Conservation (phyloP, 163 green algal species). For the Scenedesmus sp. region DNA sequence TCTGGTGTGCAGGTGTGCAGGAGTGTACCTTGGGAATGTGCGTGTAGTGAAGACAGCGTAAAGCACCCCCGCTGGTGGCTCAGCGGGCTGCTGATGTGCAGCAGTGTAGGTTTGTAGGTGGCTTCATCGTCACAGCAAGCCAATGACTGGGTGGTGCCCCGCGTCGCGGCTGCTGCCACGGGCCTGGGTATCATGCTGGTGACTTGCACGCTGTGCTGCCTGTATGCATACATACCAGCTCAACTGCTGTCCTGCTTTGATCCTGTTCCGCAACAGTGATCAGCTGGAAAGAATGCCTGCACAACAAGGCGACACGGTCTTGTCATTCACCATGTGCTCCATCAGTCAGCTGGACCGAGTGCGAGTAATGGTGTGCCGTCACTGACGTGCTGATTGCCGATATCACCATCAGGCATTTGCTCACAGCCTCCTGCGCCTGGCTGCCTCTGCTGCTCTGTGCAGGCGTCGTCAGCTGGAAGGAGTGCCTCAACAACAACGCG, state of each 20-base stretch:
- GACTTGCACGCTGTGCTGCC: no score
- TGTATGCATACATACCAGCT: no score
- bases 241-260: neutral
- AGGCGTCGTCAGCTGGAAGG: neutral
- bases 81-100: neutral
- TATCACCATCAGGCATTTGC: neutral
- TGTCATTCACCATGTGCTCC: no score
- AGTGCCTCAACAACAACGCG: constrained; percentile 79
- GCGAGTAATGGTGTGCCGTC: constrained; percentile 62
- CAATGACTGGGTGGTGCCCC: neutral
- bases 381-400: neutral
- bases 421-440: neutral
- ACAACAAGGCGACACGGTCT: constrained; percentile 80
- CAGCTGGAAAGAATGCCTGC: constrained; percentile 66
- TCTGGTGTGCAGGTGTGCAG: neutral
- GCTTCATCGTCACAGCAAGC: neutral
- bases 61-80: neutral
- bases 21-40: neutral
- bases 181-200: constrained; percentile 96
- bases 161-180: constrained; percentile 88
- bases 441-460: neutral
- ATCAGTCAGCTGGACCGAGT: constrained; percentile 48
- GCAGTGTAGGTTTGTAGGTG: no score
- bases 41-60: no score
- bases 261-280: constrained; percentile 17